These are phyloP conservation scores for Metschnikowia dekortorum DNA, from an alignment of 805 yeast species.

Conservation along the genomic window DNA sequence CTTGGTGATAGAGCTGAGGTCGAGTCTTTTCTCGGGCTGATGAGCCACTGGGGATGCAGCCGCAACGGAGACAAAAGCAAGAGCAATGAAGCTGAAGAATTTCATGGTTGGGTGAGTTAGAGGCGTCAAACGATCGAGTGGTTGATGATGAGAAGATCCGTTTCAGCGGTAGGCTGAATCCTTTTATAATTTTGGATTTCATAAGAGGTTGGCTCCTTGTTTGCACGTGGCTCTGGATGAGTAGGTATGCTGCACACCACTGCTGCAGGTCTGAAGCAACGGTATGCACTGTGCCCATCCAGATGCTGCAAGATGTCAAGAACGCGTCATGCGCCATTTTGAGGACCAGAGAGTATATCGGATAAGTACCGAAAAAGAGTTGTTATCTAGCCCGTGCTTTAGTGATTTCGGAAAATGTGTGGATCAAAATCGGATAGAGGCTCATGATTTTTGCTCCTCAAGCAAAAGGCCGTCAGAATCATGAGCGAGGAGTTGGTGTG, in stretches of 20 bases:
- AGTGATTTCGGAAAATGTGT: no score
- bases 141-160: background rate
- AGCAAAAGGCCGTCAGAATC: background rate
- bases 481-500: background rate
- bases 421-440: no score
- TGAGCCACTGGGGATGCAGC: slow-evolving; percentile 8
- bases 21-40: slow-evolving; percentile 1
- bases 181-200: background rate
- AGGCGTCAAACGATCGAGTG: background rate
- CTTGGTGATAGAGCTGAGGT: background rate
- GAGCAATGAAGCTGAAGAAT: slow-evolving; percentile 4
- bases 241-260: background rate
- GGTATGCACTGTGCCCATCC: background rate
- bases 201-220: background rate
- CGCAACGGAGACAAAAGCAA: slow-evolving; percentile 9
- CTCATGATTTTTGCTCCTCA: no score
- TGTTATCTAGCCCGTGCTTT: background rate
- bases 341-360: background rate
- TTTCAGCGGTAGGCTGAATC: background rate
- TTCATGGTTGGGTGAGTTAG: slow-evolving; percentile 3
- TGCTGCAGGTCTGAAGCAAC: background rate
- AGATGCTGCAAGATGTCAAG: background rate
- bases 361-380: no score
- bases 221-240: background rate
- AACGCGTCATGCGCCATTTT: background rate